Base-by-base conservation (phyloP, 108 stramenopile genomes). In the Phaeodactylum tricornutum region DNA sequence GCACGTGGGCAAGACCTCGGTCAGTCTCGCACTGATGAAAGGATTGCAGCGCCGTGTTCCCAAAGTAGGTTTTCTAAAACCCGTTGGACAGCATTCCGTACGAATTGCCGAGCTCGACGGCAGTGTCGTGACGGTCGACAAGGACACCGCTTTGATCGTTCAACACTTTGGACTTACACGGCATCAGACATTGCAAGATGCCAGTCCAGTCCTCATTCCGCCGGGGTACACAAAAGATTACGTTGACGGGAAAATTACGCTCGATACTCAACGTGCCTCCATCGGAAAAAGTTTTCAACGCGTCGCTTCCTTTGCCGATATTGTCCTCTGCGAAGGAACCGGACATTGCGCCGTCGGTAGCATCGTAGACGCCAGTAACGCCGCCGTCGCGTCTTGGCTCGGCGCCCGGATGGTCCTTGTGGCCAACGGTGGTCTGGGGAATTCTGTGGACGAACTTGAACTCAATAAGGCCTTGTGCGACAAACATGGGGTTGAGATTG, bases 1-100 rank as follows among this genome's bases (percentile, higher is more conserved):
- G 60, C 91, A 95, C 61, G 94, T 95, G 16, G 94, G 94, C 12
- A 95, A 95, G 64, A 95, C 94, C 5, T 77, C 87, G 8, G 74
- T 67, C 8, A 80, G 75, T 12, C 52, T 95, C 25, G 94, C 89
- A 5, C 38, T 95, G 36, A 57, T 84, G 14, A 74, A 77, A n/a
- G 91, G 92, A 17, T 70, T 92, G 25, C 77, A 76, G 29, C 84
- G 89, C 53, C 66, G 87, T n/a, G 75, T 81, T 15, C 55, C 55
- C 17, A 81, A 77, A 22, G 86, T 96, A 1, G 92, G 92, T 8
- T 96, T 91, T 59, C 74, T 93, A 61, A 96, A 96, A 45, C 90
- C 95, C 5, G 90, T 85, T 11, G 83, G 83, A 7, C 76, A 85
- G 31, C 64, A 75, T 40, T 58, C 35, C 24, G 43, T 72, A 2